Percentiles rank a stretch among this genome's conserved stretches.
phyloP scores from a whole-genome alignment of 2,329 filamentous ascomycete genomes.

The Neofusicoccum ribis region DNA sequence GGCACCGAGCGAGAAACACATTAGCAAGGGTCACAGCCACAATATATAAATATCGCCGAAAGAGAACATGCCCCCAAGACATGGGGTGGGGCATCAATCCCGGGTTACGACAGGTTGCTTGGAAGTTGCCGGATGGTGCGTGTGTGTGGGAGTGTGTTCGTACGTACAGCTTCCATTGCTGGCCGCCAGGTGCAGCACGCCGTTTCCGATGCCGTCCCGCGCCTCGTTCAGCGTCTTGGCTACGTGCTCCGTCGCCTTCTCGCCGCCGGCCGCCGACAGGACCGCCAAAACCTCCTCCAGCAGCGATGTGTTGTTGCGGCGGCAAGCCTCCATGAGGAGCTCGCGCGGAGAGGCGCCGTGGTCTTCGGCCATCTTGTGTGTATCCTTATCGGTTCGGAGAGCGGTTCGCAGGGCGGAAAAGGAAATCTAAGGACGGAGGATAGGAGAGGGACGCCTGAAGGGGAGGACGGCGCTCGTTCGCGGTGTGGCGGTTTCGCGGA shows the following conservation, averaged over 20 bases:
- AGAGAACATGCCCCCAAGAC: background rate
- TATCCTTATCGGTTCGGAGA: background rate
- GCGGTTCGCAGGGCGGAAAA: background rate
- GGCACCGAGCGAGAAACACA: background rate
- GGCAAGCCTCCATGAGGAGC: slow-evolving; percentile 87
- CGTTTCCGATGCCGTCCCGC: slow-evolving; percentile 81
- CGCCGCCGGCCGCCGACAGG: slow-evolving; percentile 55
- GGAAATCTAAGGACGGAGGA: background rate
- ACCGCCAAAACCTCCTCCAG: slow-evolving; percentile 69
- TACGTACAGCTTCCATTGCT: slow-evolving; percentile 78
- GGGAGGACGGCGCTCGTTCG: background rate
- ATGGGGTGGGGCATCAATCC: background rate
- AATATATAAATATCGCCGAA: background rate
- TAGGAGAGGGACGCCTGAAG: slow-evolving; percentile 10
- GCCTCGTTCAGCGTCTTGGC: slow-evolving; percentile 82
- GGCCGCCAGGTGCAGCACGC: slow-evolving; percentile 87
- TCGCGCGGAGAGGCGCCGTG: slow-evolving; percentile 85
- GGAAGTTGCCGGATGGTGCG: background rate
- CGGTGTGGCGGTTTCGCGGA: slow-evolving; percentile 1
- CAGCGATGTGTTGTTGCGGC: slow-evolving; percentile 87
- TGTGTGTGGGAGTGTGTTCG: background rate
- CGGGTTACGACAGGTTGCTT: too few species aligned
- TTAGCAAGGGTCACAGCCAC: slow-evolving; percentile 2
- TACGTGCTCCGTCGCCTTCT: slow-evolving; percentile 58
- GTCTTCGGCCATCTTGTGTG: slow-evolving; percentile 9